Percentiles rank a stretch among this genome's conserved stretches.
These are phyloP conservation scores for Sicyos edulis DNA, from an alignment of 306 rosid species.

Conservation along the genomic window DNA sequence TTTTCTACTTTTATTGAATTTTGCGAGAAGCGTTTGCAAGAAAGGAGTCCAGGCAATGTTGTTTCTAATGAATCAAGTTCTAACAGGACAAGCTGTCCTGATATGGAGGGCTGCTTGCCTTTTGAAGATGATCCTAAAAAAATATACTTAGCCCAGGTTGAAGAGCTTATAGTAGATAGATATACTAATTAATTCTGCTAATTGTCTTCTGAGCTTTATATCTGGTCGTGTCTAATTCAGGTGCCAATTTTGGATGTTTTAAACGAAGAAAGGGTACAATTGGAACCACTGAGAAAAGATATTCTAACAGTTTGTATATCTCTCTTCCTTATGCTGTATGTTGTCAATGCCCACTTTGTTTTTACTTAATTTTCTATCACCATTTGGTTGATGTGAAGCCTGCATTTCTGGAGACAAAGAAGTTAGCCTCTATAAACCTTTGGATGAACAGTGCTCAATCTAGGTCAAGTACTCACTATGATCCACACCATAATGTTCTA, in stretches of 20 bases:
- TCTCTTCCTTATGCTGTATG: background rate
- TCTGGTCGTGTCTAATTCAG: constrained; percentile 35
- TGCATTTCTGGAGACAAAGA: constrained; percentile 51
- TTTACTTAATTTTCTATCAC: constrained; percentile 10
- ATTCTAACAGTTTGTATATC: constrained; percentile 47
- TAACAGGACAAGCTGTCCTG: constrained; percentile 20
- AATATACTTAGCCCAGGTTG: constrained; percentile 93
- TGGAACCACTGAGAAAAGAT: constrained; percentile 57
- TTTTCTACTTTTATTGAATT: constrained; percentile 59
- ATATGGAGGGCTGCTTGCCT: constrained; percentile 31
- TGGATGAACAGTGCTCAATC: constrained; percentile 89
- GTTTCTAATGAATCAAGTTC: background rate
- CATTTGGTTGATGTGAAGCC: constrained; percentile 45
- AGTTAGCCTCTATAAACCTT: constrained; percentile 60
- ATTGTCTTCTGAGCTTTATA: constrained; percentile 2
- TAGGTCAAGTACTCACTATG: constrained; percentile 95
- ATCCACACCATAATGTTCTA: constrained; percentile 88
- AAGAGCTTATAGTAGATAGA: constrained; percentile 17
- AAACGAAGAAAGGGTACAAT: constrained; percentile 53
- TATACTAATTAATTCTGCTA: constrained; percentile 19
- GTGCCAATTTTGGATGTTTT: constrained; percentile 61
- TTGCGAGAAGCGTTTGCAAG: constrained; percentile 52
- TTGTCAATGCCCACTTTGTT: background rate
- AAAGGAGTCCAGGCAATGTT: constrained; percentile 24
- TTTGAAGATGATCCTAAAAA: constrained; percentile 50